Evolutionary conservation across 306 rosid genomes (phyloP), one percentile per base, ranked within the genome.

Genomic region (Vicia sativa): DNA sequence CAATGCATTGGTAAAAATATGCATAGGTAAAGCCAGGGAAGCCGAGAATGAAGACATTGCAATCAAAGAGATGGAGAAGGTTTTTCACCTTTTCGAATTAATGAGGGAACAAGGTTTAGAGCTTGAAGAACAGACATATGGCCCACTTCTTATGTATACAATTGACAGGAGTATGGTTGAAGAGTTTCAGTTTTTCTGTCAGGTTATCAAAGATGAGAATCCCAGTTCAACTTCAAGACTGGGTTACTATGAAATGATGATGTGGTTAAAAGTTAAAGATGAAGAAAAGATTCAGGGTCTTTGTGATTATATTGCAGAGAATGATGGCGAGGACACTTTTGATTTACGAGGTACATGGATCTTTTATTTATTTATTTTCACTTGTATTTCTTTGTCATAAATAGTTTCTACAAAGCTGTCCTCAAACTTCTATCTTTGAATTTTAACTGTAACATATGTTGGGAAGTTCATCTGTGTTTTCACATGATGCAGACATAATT

Each of bases 241-340:
- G 65, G 91, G 96, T 46, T 90, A 90, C 85, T 90, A 90, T 49
- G 95, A 90, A 81, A 88, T 93, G 97, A 55, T 68, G 84, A 37
- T 90, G 35, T 90, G 88, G 87, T 56, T 88, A 73, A 84, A 73
- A 70, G 78, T 86, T 41, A 53, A 86, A 18, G 77, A 90, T 13
- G 87, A 70, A 72, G 84, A 88, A 78, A 93, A 82, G 80, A 82
- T 93, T 77, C 87, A 50, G 53, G 87, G 71, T 72, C 76, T 90
- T 49, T 88, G 90, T 79, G 38, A 83, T 50, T 68, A 61, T 68
- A 74, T 84, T 68, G 74, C 72, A 35, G 73, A 67, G 50, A 74
- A 72, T 60, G 80, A 83, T 54, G 81, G 61, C 9, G 78, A 65
- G 31, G 76, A 67, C 44, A 81, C 54, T 62, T 71, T 79, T 64